A percentile compares a stretch with the other conserved stretches of the same genome.
phyloP scores from a whole-genome alignment of 169 alveolate genomes.

The Eimeria zaria region DNA sequence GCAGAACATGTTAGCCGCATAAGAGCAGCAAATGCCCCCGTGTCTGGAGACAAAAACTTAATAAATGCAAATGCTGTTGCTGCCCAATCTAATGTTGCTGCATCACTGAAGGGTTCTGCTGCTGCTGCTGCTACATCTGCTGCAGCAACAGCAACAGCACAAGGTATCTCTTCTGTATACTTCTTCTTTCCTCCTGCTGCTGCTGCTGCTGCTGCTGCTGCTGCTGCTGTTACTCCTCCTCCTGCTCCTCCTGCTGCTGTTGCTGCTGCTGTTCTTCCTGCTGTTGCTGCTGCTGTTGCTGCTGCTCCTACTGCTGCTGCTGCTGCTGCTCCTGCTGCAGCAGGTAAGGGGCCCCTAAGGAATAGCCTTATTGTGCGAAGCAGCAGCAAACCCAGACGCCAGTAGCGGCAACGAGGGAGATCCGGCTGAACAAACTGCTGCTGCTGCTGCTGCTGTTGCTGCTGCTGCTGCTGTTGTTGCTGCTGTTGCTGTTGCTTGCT shows the following conservation, averaged over 20 bases:
- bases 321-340: conserved; percentile 26
- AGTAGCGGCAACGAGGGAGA: conserved; percentile 76
- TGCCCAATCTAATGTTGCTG: not conserved
- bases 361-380: conserved; percentile 35
- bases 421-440: conserved; percentile 43
- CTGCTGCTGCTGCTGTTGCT: conserved; percentile 46
- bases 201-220: too few relatives aligned
- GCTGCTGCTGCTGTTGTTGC: conserved; percentile 64
- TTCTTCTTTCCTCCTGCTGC: too few relatives aligned
- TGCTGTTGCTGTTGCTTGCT: conserved; percentile 20
- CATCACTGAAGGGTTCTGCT: conserved; percentile 59
- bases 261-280: not conserved
- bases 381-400: conserved; percentile 73
- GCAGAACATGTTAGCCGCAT: conserved; percentile 65
- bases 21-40: conserved; percentile 78
- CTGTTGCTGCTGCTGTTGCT: not conserved
- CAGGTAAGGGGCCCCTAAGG: conserved; percentile 79
- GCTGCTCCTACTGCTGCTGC: conserved; percentile 27
- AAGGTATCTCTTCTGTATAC: not conserved
- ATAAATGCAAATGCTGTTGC: conserved; percentile 35
- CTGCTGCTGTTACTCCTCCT: not conserved
- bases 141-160: conserved; percentile 30
- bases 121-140: conserved; percentile 63
- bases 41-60: conserved; percentile 15
- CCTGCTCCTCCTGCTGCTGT: not conserved